Evolutionary conservation across 225 moss, liverwort and hornwort genomes (phyloP).

Genomic region (Physcomitrium patens): DNA sequence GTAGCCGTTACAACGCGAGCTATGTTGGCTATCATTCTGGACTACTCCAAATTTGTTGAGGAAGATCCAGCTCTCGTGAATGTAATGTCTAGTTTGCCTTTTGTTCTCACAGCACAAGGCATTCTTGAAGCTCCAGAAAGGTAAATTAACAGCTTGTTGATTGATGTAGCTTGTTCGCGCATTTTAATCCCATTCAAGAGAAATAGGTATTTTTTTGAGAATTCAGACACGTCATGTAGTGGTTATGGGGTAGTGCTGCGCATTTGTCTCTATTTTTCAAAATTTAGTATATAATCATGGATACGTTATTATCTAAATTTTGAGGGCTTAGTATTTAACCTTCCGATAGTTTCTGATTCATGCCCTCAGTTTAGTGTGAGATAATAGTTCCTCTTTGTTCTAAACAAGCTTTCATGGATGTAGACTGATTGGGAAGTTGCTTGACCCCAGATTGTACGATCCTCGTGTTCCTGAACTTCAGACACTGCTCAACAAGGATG

Average conservation of each 20-base stretch:
- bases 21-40: slow-evolving; percentile 69
- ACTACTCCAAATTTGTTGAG: slow-evolving; percentile 57
- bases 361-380: slow-evolving; percentile 1
- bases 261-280: slow-evolving; percentile 3
- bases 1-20: slow-evolving; percentile 63
- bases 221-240: neutral
- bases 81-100: slow-evolving; percentile 59
- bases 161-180: slow-evolving; percentile 17
- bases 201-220: neutral
- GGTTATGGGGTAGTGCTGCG: neutral
- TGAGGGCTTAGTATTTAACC: neutral
- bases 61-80: slow-evolving; percentile 60
- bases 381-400: neutral
- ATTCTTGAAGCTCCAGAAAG: slow-evolving; percentile 71
- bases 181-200: slow-evolving; percentile 8
- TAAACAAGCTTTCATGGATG: slow-evolving; percentile 7
- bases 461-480: slow-evolving; percentile 81
- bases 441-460: slow-evolving; percentile 73
- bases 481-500: slow-evolving; percentile 78
- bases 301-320: neutral
- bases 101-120: slow-evolving; percentile 78
- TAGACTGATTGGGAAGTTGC: slow-evolving; percentile 10
- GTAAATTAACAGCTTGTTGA: slow-evolving; percentile 37
- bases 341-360: slow-evolving; percentile 8
- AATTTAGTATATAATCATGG: neutral